Evolutionary conservation across 176 grass and related monocot species (phyloP), one percentile per base, ranked within the genome.

Genomic region (Pontederia paniculata): DNA sequence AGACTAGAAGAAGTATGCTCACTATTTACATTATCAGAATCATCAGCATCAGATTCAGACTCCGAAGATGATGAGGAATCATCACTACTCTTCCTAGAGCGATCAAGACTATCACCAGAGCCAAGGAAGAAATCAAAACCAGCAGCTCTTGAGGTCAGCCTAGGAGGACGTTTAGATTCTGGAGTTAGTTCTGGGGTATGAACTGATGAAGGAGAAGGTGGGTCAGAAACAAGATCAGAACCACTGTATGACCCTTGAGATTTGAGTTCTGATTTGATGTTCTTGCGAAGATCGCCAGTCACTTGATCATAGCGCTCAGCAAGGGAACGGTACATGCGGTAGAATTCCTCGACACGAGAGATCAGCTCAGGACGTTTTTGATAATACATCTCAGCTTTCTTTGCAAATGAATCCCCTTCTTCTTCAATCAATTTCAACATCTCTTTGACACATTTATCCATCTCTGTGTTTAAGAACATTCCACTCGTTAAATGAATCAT

Each of bases 341-440:
- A 84, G 58, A 90, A 90, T 47, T 87, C 86, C 65, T 97, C 91
- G 4, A 97, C 91, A 69, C 81, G 79, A 31, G 71, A 74, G 18
- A 97, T 65, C 45, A 97, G 77, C 60, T 78, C 44, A 22, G 91
- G 91, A 2, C 91, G 68, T 42, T 68, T 74, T 62, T 90, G 69
- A 45, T 77, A 97, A 71, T 97, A 90, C 77, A 90, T 87, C 70
- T 97, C 91, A 25, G 86, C 91, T 56, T 97, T 97, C 71, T 90
- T 90, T 47, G 86, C 82, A 88, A 90, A 90, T 16, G 83, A 97
- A 72, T 90, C 91, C 3, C 77, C 91, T 57, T 97, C 86, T 50
- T 96, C 85, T 82, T 90, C 86, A 1, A 90, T 88, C 65, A 97
- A 74, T 63, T 25, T 87, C 63, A 97, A 68, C 91, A 97, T 97